Base-by-base conservation (phyloP, 805 yeast genomes). In the Starmerella riodocensis region DNA sequence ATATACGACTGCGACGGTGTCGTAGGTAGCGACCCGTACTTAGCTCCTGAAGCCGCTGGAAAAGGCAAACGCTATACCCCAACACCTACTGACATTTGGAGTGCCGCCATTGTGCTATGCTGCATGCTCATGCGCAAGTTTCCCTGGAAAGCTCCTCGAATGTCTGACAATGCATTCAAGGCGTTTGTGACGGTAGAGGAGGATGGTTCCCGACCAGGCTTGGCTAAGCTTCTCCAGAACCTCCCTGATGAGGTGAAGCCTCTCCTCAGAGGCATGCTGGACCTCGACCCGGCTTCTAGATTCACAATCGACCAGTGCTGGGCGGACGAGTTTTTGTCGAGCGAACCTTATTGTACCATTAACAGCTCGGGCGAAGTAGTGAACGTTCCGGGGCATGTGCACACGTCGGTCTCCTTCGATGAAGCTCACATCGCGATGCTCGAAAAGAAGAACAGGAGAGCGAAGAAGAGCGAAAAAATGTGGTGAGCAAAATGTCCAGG, bases 351-450 rank as follows among this genome's bases (percentile, higher is more conserved):
- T 78, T 86, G 97, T 60, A 69, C 80, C 3, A 70, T 53, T 13
- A 46, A 43, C 28, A 42, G 40, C 30, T 19, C 34, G 16, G 50
- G 50, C 13, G 55, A 61, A 12, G 41, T 63, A 29, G 58, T 63
- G 36, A 61, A 60, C 25, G 73, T 75, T 17, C 59, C 64, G 6
- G 76, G 74, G 52, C 97, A 86, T 56, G 68, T 68, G 25, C 97
- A 86, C 57, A 83, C 95, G 1, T 73, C 73, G 48, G 96, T 86
- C 36, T 94, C 85, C 50, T 94, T 82, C 57, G 76, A 83, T 44
- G 93, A 83, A 51, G 97, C 97, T 0, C 97, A 86, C 58, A 86
- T 86, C 62, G 94, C 96, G 9, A 78, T 86, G 43, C 69, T 86
- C 49, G 96, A 86, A 56, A 81, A 76, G 66, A 81, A 76, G 56